A percentile compares a stretch with the other conserved stretches of the same genome.
phyloP scores from a whole-genome alignment of 371 early-diverging fungal genomes.

The Saksenaea vasiformis region DNA sequence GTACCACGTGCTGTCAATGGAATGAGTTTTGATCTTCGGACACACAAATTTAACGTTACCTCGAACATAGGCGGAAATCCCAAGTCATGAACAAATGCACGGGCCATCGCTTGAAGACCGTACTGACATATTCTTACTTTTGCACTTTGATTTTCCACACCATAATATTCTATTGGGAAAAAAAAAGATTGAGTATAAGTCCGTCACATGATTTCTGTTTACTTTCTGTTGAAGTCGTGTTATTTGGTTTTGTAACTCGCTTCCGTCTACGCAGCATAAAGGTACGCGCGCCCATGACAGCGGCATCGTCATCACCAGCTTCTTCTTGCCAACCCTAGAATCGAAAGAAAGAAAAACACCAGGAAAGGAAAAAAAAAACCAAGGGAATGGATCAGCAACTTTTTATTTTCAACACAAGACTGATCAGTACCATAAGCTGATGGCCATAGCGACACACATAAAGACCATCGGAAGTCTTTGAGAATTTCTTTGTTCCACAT shows the following conservation, averaged over 20 bases:
- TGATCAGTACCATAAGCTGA: constrained; percentile 10
- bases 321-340: constrained; percentile 11
- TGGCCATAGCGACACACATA: constrained; percentile 24
- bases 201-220: too few species aligned
- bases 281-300: neutral
- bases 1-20: constrained; percentile 17
- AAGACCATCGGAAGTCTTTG: constrained; percentile 12
- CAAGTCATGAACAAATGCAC: constrained; percentile 29
- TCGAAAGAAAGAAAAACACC: neutral
- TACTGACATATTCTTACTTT: constrained; percentile 20
- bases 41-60: constrained; percentile 3
- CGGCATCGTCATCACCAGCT: constrained; percentile 3
- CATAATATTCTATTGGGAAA: constrained; percentile 1
- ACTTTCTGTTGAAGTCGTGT: neutral
- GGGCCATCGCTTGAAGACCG: constrained; percentile 19
- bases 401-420: neutral
- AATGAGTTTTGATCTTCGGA: neutral
- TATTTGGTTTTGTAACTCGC: neutral
- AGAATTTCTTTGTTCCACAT: constrained; percentile 17
- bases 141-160: constrained; percentile 11
- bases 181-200: neutral
- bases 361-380: neutral
- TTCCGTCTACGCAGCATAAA: neutral
- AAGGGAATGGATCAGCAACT: neutral
- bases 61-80: constrained; percentile 35